Base-by-base conservation (phyloP, 2,329 filamentous ascomycete species). In the Diaporthe caulivora region DNA sequence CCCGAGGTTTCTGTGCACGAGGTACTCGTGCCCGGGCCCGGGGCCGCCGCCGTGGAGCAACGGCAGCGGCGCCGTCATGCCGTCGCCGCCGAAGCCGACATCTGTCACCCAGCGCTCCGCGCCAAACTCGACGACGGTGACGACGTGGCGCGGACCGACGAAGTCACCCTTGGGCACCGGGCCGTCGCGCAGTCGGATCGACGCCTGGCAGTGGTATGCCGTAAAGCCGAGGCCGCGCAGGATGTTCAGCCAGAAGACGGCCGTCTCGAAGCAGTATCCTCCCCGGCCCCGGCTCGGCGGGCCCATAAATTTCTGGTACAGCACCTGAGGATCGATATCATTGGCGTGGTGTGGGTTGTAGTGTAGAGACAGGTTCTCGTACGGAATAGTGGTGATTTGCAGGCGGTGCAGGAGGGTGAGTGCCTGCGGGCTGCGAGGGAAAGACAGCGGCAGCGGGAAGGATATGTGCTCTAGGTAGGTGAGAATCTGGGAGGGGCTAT, bases 51-150 rank as follows among this genome's bases (percentile, higher is more conserved):
- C 26, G 40, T 26, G 31, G 15, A 49, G 31, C 21, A 94, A 82
- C 3, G 85, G 86, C 34, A 93, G 80, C 11, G 92, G 91, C 15
- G 82, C 81, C 1, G 88, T 92, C 4, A 90, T 84, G 6, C 89
- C 88, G 77, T 91, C 89, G 34, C 88, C 89, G 62, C 92, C 92
- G 77, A 93, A 93, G 6, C 87, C 90, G 17, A 92, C 89, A 78
- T 94, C 92, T 7, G 90, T 80, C 78, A 87, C 82, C 81, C 87
- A 91, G 72, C 84, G 82, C 51, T 84, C 84, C 10, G 84, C 82
- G 2, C 40, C 55, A 44, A 93, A 84, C 1, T 85, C 87, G 49
- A 92, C 87, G 69, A 93, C 88, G 77, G 90, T 88, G 65, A 93
- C 85, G 78, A 93, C 88, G 80, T 93, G 91, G 18, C 86, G 83